Conservation (phyloP, 73 alveolate species). For the Paramecium tetraurelia region DNA sequence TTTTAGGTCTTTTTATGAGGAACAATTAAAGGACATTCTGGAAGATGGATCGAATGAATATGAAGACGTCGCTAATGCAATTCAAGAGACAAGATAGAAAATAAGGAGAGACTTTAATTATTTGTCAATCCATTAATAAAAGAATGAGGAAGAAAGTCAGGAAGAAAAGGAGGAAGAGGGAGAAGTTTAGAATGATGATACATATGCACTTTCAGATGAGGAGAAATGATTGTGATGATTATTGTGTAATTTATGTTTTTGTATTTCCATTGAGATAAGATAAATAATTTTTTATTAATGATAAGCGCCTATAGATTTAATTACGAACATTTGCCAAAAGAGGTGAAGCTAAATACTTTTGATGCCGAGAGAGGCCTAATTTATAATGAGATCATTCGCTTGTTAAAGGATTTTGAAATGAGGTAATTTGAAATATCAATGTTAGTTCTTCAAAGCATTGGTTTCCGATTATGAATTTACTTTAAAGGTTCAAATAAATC, state of each 20-base stretch:
- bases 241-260: background rate
- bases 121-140: background rate
- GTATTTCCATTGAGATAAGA: background rate
- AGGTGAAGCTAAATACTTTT: background rate
- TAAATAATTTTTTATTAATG: constrained; percentile 3
- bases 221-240: background rate
- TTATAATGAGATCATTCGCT: background rate
- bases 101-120: background rate
- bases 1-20: background rate
- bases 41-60: background rate
- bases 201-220: background rate
- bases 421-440: background rate
- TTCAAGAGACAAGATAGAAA: background rate
- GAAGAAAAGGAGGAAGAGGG: background rate
- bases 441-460: constrained; percentile 18
- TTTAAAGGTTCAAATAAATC: background rate
- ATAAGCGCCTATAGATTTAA: constrained; percentile 44
- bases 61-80: background rate
- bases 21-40: background rate
- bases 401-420: constrained; percentile 10
- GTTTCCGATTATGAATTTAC: constrained; percentile 18
- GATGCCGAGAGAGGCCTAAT: constrained; percentile 15
- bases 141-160: background rate
- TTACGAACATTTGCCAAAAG: constrained; percentile 39
- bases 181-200: background rate